phyloP scores from a whole-genome alignment of 208 protist genomes.

The Leishmania arabica region DNA sequence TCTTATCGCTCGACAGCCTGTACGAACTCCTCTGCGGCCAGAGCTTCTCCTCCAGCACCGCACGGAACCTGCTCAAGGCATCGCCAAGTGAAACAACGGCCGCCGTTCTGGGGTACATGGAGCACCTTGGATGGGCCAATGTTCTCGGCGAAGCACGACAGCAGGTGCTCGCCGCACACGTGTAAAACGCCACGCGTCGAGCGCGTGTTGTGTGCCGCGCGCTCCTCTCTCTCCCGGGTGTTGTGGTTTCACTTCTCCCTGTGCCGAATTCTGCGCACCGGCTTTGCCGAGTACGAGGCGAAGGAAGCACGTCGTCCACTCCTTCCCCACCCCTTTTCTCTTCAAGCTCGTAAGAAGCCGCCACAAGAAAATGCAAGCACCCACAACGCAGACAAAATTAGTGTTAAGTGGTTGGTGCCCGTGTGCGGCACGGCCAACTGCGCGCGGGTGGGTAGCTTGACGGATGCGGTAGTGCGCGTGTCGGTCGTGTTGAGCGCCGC shows the following conservation, averaged over 20 bases:
- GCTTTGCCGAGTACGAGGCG: not conserved
- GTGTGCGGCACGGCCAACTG: not conserved
- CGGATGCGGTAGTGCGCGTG: not conserved
- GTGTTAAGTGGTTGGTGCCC: not conserved
- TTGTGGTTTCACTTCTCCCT: not conserved
- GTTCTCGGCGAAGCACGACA: constrained; percentile 1
- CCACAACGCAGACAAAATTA: not conserved
- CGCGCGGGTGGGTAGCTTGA: not conserved
- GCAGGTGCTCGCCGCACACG: not conserved
- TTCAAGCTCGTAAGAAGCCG: not conserved
- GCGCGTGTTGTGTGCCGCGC: not conserved
- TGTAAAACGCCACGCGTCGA: not conserved
- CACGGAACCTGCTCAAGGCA: not conserved
- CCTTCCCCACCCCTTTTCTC: not conserved
- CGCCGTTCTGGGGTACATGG: constrained; percentile 8
- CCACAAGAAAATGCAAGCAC: not conserved
- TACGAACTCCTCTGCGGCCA: constrained; percentile 15
- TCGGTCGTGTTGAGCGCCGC: not conserved
- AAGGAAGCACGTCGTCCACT: not conserved
- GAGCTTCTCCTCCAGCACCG: not conserved
- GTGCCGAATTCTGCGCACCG: not conserved
- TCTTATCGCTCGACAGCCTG: not conserved
- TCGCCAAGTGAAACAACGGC: constrained; percentile 15
- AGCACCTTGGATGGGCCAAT: not conserved
- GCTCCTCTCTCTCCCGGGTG: not conserved